Evolutionary conservation across 148 eudicot species (phyloP), one percentile per base, ranked within the genome.

Genomic region (Amaranthus palmeri): DNA sequence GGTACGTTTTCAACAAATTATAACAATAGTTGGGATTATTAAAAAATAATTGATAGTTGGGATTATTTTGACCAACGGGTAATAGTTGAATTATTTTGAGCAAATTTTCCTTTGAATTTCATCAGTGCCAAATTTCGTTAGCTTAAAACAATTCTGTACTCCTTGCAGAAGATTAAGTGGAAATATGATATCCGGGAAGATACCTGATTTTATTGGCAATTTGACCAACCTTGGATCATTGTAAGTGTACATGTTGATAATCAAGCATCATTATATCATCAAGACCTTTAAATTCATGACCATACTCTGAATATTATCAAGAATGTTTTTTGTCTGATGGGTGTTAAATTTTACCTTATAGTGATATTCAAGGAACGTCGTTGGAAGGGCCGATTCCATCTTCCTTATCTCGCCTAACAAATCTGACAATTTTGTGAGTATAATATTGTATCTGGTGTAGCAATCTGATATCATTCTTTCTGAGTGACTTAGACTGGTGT

Each of bases 381-480:
- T 67, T 87, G 88, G 83, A 86, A 83, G 96, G 96, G 67, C 95
- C 98, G 7, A 83, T 93, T 80, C 98, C 98, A 63, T 65, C 81
- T 53, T 78, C 80, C 56, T 68, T 90, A 64, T 80, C 88, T 50
- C 54, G 9, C 59, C 69, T 93, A 77, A 83, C 72, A 74, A 85
- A 81, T 55, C 25, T 93, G 42, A 15, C 44, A 18, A 75, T 65
- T 36, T 52, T 93, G 95, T 93, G 83, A 88, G 98, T 45, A 51
- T 57, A 42, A 7, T 40, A 48, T 53, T 65, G 0, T 36, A 52
- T 72, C 62, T 40, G 14, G 7, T 66, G 64, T 65, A 18, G 4
- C 71, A 25, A 36, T 40, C 43, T 12, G 15, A 53, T 0, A 0
- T 65, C 13, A 25, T 36, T 52, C 8, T 61, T 3, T 3, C 46